phyloP scores from a whole-genome alignment of 169 alveolate genomes.

The Plasmodium coatneyi region DNA sequence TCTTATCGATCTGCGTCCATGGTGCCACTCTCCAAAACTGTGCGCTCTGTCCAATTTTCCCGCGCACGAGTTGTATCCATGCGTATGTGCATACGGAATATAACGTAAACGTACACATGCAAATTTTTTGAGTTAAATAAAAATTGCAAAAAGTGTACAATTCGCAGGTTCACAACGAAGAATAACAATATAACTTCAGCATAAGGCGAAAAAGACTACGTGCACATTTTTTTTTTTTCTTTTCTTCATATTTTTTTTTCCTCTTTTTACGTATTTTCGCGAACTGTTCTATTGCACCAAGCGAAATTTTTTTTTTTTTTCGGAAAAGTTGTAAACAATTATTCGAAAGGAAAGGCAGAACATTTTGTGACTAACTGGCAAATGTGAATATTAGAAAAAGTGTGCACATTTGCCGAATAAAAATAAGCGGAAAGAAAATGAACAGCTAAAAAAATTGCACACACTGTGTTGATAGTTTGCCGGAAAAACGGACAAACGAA shows the following conservation, averaged over 20 bases:
- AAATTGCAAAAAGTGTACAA: background rate
- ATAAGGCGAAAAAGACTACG: background rate
- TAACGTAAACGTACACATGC: background rate
- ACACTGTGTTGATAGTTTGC: background rate
- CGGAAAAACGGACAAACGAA: background rate
- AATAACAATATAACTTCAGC: background rate
- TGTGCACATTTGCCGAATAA: background rate
- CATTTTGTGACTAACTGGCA: background rate
- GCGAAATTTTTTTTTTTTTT: background rate
- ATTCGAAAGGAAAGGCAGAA: background rate
- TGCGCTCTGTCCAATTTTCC: background rate
- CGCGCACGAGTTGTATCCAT: background rate
- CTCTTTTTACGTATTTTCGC: background rate
- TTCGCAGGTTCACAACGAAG: background rate
- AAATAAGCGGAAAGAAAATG: background rate
- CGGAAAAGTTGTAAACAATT: background rate
- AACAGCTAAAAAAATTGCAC: background rate
- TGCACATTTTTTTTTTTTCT: background rate
- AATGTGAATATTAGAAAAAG: background rate
- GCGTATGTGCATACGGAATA: background rate
- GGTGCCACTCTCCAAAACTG: background rate
- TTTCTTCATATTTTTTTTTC: background rate
- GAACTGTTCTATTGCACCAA: background rate
- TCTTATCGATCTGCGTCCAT: background rate
- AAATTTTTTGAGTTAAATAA: background rate